Conservation (phyloP, 768 basidiomycete genomes). For the Pholiota microspora region DNA sequence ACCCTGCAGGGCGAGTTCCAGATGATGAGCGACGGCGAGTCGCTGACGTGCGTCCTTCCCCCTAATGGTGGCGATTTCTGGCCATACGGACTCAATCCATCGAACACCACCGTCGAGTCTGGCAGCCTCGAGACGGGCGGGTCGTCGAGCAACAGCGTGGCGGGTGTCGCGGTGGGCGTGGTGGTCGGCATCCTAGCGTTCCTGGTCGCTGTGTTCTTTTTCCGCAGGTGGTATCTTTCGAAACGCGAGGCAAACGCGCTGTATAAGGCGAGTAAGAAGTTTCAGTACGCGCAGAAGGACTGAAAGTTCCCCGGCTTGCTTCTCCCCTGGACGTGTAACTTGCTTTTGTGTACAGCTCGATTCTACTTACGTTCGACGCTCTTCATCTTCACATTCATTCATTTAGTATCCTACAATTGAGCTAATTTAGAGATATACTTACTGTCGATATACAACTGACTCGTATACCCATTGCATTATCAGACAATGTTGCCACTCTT, state of each 20-base stretch:
- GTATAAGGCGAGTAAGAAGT: neutral
- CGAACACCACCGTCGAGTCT: constrained; percentile 15
- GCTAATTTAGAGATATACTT: neutral
- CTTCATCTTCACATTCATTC: neutral
- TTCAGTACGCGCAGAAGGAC: neutral
- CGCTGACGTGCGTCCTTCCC: constrained; percentile 65
- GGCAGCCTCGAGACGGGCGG: neutral
- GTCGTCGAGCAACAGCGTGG: constrained; percentile 1
- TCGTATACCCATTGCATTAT: neutral
- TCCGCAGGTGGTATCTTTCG: constrained; percentile 44
- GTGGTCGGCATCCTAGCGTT: constrained; percentile 42
- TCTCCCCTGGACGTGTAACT: neutral
- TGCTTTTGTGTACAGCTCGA: neutral
- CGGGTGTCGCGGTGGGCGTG: constrained; percentile 46
- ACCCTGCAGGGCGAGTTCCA: constrained; percentile 54
- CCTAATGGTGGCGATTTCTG: constrained; percentile 69
- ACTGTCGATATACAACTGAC: neutral
- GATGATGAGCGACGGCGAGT: constrained; percentile 49
- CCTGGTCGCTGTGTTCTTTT: constrained; percentile 40
- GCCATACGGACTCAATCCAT: constrained; percentile 63
- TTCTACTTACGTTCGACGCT: neutral
- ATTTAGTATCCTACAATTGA: neutral
- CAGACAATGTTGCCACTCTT: neutral
- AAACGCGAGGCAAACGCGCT: constrained; percentile 14
- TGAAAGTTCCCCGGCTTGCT: too few relatives aligned